Percentiles rank a stretch among this genome's conserved stretches.
These are phyloP conservation scores for Suillus ampliporus DNA, from an alignment of 768 basidiomycete species.

Conservation along the genomic window DNA sequence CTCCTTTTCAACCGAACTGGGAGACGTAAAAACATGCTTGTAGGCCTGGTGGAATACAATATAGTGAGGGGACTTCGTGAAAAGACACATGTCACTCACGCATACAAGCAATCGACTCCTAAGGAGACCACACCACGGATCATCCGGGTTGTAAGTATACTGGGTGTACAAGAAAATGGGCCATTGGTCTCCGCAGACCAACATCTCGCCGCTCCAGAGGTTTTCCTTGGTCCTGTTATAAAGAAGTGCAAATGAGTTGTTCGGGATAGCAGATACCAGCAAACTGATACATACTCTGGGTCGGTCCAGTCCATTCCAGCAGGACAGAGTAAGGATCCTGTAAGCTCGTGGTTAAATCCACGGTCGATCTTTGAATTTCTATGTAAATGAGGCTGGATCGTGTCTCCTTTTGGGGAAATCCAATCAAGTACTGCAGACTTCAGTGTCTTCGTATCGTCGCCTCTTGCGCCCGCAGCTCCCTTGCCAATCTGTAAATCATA, in stretches of 20 bases:
- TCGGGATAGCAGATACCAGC: too few relatives aligned
- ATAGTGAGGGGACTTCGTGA: conserved; percentile 23
- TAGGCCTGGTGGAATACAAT: conserved; percentile 26
- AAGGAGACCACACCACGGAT: conserved; percentile 29
- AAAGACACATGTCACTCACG: conserved; percentile 15
- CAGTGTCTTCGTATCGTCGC: too few relatives aligned
- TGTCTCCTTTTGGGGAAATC: too few relatives aligned
- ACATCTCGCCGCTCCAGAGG: conserved; percentile 6
- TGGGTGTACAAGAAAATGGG: conserved; percentile 23
- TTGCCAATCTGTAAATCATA: too few relatives aligned
- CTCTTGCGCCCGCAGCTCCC: too few relatives aligned
- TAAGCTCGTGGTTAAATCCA: too few relatives aligned
- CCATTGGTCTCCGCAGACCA: conserved; percentile 19
- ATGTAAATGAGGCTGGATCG: too few relatives aligned
- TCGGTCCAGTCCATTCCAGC: too few relatives aligned
- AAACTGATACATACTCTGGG: too few relatives aligned
- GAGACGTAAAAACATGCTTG: conserved; percentile 37
- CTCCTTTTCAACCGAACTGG: conserved; percentile 35
- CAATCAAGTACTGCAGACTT: too few relatives aligned
- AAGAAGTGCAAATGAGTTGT: background rate
- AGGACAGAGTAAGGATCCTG: too few relatives aligned
- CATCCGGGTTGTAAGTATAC: conserved; percentile 19
- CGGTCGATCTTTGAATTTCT: too few relatives aligned
- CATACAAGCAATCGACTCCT: conserved; percentile 28
- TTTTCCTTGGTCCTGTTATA: conserved; percentile 14